Evolutionary conservation across 148 eudicot genomes (phyloP).

Genomic region (Selenicereus undatus): DNA sequence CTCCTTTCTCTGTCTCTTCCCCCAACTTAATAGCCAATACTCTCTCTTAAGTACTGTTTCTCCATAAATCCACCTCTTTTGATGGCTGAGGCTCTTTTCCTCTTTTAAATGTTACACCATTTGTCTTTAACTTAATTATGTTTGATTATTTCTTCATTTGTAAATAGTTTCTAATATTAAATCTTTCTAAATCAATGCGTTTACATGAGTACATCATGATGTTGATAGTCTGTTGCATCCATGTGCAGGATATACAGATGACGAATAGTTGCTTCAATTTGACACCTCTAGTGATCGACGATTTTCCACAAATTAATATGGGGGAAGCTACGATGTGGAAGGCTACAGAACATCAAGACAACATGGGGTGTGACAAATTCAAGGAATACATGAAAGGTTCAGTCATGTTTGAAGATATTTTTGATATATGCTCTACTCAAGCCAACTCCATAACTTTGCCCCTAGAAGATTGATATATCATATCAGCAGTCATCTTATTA

Average conservation of each 20-base stretch:
- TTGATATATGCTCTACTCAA: slow-evolving; percentile 35
- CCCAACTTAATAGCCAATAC: background rate
- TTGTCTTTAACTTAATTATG: background rate
- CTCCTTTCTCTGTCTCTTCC: background rate
- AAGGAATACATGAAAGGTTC: slow-evolving; percentile 39
- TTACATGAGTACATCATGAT: background rate
- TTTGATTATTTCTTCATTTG: no score
- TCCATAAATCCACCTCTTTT: background rate
- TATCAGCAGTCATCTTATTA: background rate
- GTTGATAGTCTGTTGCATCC: background rate
- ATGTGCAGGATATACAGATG: slow-evolving; percentile 33
- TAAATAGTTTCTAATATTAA: no score
- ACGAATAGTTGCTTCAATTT: slow-evolving; percentile 25
- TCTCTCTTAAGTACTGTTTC: background rate
- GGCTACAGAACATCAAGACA: slow-evolving; percentile 23
- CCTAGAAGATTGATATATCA: slow-evolving; percentile 23
- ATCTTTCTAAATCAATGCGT: no score
- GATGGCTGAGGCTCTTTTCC: background rate
- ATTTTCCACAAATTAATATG: slow-evolving; percentile 33
- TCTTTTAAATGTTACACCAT: background rate
- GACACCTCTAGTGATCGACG: slow-evolving; percentile 29
- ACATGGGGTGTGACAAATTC: slow-evolving; percentile 34
- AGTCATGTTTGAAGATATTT: slow-evolving; percentile 36
- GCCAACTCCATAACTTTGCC: slow-evolving; percentile 24
- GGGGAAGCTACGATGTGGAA: slow-evolving; percentile 29